These are phyloP conservation scores for Lizonia empirigonia DNA, from an alignment of 2,329 filamentous ascomycete genomes.

Conservation along the genomic window DNA sequence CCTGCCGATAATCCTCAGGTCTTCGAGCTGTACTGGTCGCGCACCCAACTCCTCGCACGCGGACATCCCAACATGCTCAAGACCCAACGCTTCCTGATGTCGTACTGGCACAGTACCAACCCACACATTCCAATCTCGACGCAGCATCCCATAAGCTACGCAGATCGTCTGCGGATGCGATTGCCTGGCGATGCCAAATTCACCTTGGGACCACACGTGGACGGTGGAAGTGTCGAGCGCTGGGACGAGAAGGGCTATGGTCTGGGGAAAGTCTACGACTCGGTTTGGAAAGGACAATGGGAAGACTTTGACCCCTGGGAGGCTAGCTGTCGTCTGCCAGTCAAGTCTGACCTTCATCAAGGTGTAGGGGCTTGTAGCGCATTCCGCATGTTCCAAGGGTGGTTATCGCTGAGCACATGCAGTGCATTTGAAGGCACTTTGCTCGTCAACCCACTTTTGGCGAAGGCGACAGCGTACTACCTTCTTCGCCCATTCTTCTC, in stretches of 20 bases:
- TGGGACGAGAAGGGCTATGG: conserved; percentile 67
- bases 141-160: conserved; percentile 56
- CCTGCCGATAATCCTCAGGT: conserved; percentile 57
- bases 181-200: conserved; percentile 60
- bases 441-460: conserved; percentile 78
- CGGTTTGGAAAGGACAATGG: conserved; percentile 76
- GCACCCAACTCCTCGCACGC: conserved; percentile 54
- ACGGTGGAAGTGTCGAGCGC: conserved; percentile 58
- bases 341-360: conserved; percentile 76
- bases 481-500: conserved; percentile 85
- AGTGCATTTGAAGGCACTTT: conserved; percentile 78
- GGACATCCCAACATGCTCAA: conserved; percentile 55
- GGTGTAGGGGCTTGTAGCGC: conserved; percentile 82
- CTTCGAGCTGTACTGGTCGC: conserved; percentile 59
- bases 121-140: conserved; percentile 51
- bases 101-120: conserved; percentile 55
- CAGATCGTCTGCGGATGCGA: conserved; percentile 58
- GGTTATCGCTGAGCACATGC: conserved; percentile 78
- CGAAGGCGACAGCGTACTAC: conserved; percentile 77
- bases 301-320: conserved; percentile 85
- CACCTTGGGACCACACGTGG: conserved; percentile 62
- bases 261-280: conserved; percentile 69
- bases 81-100: conserved; percentile 56
- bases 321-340: conserved; percentile 68
- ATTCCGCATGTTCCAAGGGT: conserved; percentile 89